Conservation (phyloP, 2,329 filamentous ascomycete species). For the Cryphonectria radicalis region DNA sequence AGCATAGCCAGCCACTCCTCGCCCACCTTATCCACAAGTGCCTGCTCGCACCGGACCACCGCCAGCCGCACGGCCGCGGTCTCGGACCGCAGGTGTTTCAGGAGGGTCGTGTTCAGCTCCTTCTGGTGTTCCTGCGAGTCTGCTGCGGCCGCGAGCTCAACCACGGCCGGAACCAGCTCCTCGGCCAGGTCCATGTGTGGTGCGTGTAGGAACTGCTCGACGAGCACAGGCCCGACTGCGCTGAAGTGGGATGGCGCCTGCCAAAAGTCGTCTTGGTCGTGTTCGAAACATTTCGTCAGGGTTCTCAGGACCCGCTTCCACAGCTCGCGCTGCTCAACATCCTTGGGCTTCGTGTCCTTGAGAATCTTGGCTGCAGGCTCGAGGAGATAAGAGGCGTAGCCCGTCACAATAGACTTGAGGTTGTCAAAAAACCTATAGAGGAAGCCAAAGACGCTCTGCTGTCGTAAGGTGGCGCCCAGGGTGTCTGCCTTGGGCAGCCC, state of each 20-base stretch:
- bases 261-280: constrained; percentile 97
- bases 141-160: constrained; percentile 78
- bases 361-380: constrained; percentile 74
- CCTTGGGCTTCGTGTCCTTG: constrained; percentile 45
- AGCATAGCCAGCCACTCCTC: constrained; percentile 93
- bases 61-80: constrained; percentile 74
- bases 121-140: constrained; percentile 91
- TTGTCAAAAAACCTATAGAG: constrained; percentile 78
- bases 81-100: constrained; percentile 78
- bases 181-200: constrained; percentile 46
- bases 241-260: constrained; percentile 87
- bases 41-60: constrained; percentile 80
- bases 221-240: constrained; percentile 70
- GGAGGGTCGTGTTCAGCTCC: constrained; percentile 77
- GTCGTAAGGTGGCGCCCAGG: constrained; percentile 62
- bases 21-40: constrained; percentile 77
- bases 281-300: constrained; percentile 75
- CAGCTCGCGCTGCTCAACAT: constrained; percentile 60
- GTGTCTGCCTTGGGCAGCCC: constrained; percentile 66
- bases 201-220: constrained; percentile 65
- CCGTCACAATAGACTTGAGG: constrained; percentile 92
- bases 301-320: constrained; percentile 73
- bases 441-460: constrained; percentile 82
- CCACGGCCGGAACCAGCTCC: constrained; percentile 73
- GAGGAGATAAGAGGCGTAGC: constrained; percentile 84